A percentile compares a stretch with the other conserved stretches of the same genome.
phyloP scores from a whole-genome alignment of 371 early-diverging fungal genomes.

The Mucor racemosus region DNA sequence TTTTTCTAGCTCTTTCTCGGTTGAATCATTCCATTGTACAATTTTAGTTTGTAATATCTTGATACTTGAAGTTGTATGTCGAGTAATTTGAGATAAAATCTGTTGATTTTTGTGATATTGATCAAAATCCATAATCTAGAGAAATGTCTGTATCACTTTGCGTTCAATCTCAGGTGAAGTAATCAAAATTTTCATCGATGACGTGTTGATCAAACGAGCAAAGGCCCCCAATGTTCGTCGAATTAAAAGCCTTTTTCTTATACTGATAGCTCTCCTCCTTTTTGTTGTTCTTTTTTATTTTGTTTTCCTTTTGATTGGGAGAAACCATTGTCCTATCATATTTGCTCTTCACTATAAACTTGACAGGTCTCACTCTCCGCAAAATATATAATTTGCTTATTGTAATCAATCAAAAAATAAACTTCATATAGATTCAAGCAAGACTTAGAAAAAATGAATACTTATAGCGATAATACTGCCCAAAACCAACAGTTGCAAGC shows the following conservation, averaged over 20 bases:
- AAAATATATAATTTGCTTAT: conserved; percentile 8
- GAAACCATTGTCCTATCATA: conserved; percentile 32
- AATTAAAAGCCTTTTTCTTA: conserved; percentile 6
- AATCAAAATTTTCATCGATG: not conserved
- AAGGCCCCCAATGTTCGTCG: not conserved
- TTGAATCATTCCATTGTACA: not conserved
- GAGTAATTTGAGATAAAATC: not conserved
- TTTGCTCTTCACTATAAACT: conserved; percentile 20
- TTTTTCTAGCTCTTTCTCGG: not conserved
- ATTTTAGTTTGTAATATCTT: not conserved
- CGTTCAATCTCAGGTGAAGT: not conserved
- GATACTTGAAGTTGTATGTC: not conserved
- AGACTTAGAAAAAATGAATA: conserved; percentile 10
- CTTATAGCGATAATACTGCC: conserved; percentile 11
- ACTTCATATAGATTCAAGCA: conserved; percentile 5
- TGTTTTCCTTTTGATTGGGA: conserved; percentile 32
- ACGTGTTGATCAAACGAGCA: not conserved
- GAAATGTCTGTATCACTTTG: not conserved
- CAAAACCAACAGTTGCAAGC: conserved; percentile 21
- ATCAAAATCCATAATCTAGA: not conserved
- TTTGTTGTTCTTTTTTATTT: conserved; percentile 18
- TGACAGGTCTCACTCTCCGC: conserved; percentile 31
- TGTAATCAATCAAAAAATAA: conserved; percentile 3
- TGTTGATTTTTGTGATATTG: not conserved
- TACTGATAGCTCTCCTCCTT: conserved; percentile 8